phyloP scores from a whole-genome alignment of 2,329 filamentous ascomycete species.

The Endocalyx cinctus region DNA sequence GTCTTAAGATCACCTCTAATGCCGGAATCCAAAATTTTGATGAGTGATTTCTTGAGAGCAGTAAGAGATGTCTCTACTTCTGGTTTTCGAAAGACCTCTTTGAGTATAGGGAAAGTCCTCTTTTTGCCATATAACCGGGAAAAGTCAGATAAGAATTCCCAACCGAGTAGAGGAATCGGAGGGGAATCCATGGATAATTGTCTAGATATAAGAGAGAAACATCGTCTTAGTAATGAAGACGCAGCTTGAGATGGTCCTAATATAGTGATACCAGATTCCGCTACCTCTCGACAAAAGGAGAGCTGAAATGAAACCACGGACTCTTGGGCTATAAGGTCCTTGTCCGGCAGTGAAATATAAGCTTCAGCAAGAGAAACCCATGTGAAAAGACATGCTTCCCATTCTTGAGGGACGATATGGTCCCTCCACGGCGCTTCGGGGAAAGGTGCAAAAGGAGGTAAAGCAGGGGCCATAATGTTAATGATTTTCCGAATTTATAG shows the following conservation, averaged over 20 bases:
- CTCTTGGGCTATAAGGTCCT: conserved; percentile 54
- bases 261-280: conserved; percentile 29
- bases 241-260: conserved; percentile 31
- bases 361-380: conserved; percentile 67
- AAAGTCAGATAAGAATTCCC: conserved; percentile 65
- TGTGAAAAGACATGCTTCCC: conserved; percentile 70
- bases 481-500: too few species aligned
- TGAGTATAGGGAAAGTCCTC: conserved; percentile 47
- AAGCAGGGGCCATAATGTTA: conserved; percentile 39
- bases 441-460: conserved; percentile 74
- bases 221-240: conserved; percentile 52
- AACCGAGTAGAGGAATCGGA: conserved; percentile 49
- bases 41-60: conserved; percentile 57
- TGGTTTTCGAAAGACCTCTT: conserved; percentile 47
- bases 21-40: conserved; percentile 58
- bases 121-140: conserved; percentile 63
- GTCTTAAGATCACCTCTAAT: conserved; percentile 49
- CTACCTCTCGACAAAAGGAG: conserved; percentile 59
- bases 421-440: conserved; percentile 64
- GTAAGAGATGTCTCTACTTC: conserved; percentile 51
- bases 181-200: conserved; percentile 43
- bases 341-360: conserved; percentile 55
- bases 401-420: conserved; percentile 64
- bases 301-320: conserved; percentile 60
- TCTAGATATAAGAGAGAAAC: conserved; percentile 60